A percentile compares a stretch with the other conserved stretches of the same genome.
Evolutionary conservation across 192 early-diverging fungal species (phyloP).

Genomic region (Gamsiella multidivaricata): DNA sequence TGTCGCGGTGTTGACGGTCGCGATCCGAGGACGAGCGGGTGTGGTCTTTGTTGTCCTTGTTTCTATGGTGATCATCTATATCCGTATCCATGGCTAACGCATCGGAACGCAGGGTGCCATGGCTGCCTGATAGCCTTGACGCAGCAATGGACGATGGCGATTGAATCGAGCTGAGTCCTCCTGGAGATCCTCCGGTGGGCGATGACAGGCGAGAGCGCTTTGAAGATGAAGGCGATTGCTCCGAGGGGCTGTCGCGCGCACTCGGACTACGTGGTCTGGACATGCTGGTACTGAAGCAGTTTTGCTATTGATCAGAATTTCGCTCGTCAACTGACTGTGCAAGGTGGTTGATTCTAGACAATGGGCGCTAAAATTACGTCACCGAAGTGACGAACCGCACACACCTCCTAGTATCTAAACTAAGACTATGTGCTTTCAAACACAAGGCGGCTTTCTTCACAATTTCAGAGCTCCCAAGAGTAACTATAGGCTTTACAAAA

Average conservation of each 20-base stretch:
- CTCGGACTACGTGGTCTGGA: constrained; percentile 33
- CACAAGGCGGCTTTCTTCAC: no score
- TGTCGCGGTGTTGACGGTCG: constrained; percentile 12
- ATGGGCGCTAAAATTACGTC: no score
- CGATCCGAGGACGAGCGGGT: neutral
- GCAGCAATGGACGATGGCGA: constrained; percentile 32
- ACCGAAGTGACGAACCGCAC: no score
- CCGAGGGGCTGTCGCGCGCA: constrained; percentile 37
- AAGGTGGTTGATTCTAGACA: no score
- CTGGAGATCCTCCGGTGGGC: constrained; percentile 15
- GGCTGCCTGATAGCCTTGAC: neutral
- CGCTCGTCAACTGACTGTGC: no score
- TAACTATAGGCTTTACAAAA: no score
- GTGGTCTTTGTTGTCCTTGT: constrained; percentile 9
- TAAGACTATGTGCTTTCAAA: no score
- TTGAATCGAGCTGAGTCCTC: constrained; percentile 16
- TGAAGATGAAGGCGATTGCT: constrained; percentile 54
- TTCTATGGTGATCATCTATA: neutral
- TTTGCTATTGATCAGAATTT: no score
- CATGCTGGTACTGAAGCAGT: no score
- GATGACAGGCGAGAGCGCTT: constrained; percentile 39
- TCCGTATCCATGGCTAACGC: constrained; percentile 41
- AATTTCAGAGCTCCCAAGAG: no score
- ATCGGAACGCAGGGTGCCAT: constrained; percentile 41
- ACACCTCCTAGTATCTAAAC: no score